Percentiles rank a stretch among this genome's conserved stretches.
Conservation (phyloP, 2,329 filamentous ascomycete genomes). For the Xylogone sp. region DNA sequence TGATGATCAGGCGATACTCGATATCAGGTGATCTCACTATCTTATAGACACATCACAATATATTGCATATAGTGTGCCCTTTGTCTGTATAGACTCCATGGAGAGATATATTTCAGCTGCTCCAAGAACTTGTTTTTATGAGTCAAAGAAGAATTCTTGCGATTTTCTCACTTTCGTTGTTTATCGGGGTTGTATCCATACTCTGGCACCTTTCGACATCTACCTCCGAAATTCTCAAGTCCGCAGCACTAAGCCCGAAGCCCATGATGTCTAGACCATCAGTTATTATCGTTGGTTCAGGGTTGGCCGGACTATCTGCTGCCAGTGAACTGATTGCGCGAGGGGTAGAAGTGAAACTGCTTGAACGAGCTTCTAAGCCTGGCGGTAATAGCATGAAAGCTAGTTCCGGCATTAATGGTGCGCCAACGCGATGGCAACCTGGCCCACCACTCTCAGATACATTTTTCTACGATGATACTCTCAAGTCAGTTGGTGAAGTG, state of each 20-base stretch:
- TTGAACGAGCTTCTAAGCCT: constrained; percentile 56
- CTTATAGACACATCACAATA: background rate
- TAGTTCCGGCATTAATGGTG: constrained; percentile 63
- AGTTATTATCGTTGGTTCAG: constrained; percentile 61
- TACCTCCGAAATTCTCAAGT: background rate
- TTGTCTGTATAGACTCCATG: background rate
- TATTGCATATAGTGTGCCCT: background rate
- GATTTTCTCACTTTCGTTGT: constrained; percentile 3
- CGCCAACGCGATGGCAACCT: constrained; percentile 53
- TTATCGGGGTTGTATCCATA: constrained; percentile 11
- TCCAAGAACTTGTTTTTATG: background rate
- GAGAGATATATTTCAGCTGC: background rate
- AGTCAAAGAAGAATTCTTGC: background rate
- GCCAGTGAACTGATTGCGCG: constrained; percentile 51
- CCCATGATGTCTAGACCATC: constrained; percentile 3
- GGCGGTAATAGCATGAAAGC: constrained; percentile 66
- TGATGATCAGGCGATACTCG: background rate
- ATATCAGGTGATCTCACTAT: background rate
- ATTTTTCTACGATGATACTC: constrained; percentile 52
- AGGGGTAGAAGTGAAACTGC: constrained; percentile 49
- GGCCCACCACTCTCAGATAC: constrained; percentile 30
- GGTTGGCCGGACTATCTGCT: constrained; percentile 59
- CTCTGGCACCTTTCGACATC: constrained; percentile 3
- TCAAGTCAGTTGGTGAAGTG: constrained; percentile 48
- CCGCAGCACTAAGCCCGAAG: background rate